Evolutionary conservation across 2,329 filamentous ascomycete species (phyloP).

Genomic region (Cladophialophora psammophila): DNA sequence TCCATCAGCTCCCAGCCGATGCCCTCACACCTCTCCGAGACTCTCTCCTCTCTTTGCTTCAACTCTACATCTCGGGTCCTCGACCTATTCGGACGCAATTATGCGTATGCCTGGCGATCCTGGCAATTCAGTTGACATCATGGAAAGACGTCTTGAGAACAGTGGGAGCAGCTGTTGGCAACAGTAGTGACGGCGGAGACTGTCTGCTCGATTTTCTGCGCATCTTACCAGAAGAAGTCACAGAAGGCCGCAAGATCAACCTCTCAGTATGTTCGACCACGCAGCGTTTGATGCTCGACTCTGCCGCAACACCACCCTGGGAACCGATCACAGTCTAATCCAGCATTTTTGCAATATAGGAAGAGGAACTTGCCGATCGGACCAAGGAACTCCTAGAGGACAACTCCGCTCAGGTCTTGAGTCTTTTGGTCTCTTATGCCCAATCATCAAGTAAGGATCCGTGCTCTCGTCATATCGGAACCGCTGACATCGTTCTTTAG

Average conservation of each 20-base stretch:
- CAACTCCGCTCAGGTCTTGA: constrained; percentile 86
- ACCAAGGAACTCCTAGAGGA: constrained; percentile 89
- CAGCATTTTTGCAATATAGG: constrained; percentile 66
- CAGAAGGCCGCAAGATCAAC: constrained; percentile 98
- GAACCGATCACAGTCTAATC: constrained; percentile 58
- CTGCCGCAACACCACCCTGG: constrained; percentile 53
- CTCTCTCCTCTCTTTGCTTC: constrained; percentile 82
- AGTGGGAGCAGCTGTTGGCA: constrained; percentile 76
- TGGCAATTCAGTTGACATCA: constrained; percentile 93
- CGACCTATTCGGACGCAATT: constrained; percentile 87
- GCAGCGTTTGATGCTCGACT: constrained; percentile 50
- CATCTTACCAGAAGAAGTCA: constrained; percentile 97
- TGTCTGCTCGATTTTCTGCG: constrained; percentile 95
- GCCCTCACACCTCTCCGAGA: constrained; percentile 80
- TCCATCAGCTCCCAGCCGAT: constrained; percentile 81
- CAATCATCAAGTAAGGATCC: constrained; percentile 79
- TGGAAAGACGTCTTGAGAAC: constrained; percentile 93
- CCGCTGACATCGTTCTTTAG: constrained; percentile 55
- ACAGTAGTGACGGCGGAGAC: constrained; percentile 73
- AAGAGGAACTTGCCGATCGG: constrained; percentile 89
- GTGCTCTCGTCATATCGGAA: constrained; percentile 35
- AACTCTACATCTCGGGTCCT: constrained; percentile 80
- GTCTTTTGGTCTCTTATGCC: constrained; percentile 86
- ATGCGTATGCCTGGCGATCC: constrained; percentile 89
- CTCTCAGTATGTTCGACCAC: constrained; percentile 88